Evolutionary conservation across 352 stramenopile species (phyloP).

Genomic region (Pythium myriotylum): DNA sequence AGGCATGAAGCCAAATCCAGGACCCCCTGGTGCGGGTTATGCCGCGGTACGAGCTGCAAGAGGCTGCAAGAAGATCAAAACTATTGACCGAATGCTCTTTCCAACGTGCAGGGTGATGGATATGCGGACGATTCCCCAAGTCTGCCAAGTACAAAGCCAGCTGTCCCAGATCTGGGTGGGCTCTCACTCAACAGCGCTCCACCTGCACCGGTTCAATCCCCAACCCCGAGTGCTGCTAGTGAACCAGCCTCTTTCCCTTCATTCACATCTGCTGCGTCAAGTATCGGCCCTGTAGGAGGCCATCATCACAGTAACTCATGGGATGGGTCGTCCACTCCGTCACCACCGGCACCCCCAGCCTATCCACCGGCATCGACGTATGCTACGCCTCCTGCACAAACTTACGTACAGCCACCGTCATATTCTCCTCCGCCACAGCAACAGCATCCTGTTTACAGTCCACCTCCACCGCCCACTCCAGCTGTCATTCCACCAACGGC

Average conservation of each 20-base stretch:
- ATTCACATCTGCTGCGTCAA: slow-evolving; percentile 51
- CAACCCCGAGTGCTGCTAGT: slow-evolving; percentile 14
- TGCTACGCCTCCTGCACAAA: slow-evolving; percentile 4
- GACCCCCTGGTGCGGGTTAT: slow-evolving; percentile 51
- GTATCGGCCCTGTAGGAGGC: slow-evolving; percentile 12
- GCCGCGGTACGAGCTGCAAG: slow-evolving; percentile 11
- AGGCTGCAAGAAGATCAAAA: neutral
- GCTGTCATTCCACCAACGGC: slow-evolving; percentile 12
- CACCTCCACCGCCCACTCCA: slow-evolving; percentile 1
- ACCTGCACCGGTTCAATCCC: slow-evolving; percentile 1
- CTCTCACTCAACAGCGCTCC: slow-evolving; percentile 14
- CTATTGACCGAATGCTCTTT: neutral
- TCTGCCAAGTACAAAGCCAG: neutral
- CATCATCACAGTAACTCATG: slow-evolving; percentile 18
- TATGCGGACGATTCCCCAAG: neutral
- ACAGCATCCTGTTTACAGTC: neutral
- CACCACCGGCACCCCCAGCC: slow-evolving; percentile 16
- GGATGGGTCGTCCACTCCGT: slow-evolving; percentile 12
- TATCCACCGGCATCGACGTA: slow-evolving; percentile 22
- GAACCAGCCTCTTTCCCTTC: slow-evolving; percentile 43
- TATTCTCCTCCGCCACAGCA: neutral
- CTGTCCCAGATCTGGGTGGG: slow-evolving; percentile 5
- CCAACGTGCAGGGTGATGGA: slow-evolving; percentile 2
- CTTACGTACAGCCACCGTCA: slow-evolving; percentile 15
- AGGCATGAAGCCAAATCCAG: slow-evolving; percentile 78